These are phyloP conservation scores for Neocatenulostroma microsporum DNA, from an alignment of 2,329 filamentous ascomycete species.

Conservation along the genomic window DNA sequence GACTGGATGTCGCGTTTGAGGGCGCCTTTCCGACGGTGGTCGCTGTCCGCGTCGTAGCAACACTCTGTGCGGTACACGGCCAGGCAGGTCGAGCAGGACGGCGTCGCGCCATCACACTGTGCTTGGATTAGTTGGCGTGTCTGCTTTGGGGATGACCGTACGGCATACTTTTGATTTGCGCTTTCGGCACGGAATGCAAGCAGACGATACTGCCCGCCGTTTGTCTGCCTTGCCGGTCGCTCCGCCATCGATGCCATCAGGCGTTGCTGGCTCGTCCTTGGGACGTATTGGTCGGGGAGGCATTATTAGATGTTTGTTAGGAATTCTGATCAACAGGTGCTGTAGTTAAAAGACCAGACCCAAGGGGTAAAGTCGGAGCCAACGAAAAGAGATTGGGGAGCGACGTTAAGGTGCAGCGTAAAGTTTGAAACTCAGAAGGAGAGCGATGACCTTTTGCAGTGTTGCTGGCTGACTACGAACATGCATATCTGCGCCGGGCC, in stretches of 20 bases:
- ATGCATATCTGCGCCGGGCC: no score
- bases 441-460: no score
- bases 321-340: no score
- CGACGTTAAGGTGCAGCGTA: no score
- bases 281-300: slow-evolving; percentile 28
- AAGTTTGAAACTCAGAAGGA: no score
- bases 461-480: no score
- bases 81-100: slow-evolving; percentile 44
- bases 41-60: slow-evolving; percentile 43
- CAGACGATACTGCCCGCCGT: slow-evolving; percentile 33
- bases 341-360: no score
- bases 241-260: slow-evolving; percentile 16
- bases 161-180: slow-evolving; percentile 45
- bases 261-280: slow-evolving; percentile 22
- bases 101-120: slow-evolving; percentile 44
- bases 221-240: slow-evolving; percentile 28
- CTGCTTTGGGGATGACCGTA: no score
- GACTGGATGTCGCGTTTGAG: slow-evolving; percentile 35
- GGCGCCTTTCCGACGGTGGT: slow-evolving; percentile 39
- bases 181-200: slow-evolving; percentile 45
- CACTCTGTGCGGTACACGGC: slow-evolving; percentile 46
- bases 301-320: no score
- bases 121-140: no score
- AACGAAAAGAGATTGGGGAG: no score
- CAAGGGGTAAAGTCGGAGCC: no score